These are phyloP conservation scores for Physcia stellaris DNA, from an alignment of 495 filamentous ascomycete species.

Conservation along the genomic window DNA sequence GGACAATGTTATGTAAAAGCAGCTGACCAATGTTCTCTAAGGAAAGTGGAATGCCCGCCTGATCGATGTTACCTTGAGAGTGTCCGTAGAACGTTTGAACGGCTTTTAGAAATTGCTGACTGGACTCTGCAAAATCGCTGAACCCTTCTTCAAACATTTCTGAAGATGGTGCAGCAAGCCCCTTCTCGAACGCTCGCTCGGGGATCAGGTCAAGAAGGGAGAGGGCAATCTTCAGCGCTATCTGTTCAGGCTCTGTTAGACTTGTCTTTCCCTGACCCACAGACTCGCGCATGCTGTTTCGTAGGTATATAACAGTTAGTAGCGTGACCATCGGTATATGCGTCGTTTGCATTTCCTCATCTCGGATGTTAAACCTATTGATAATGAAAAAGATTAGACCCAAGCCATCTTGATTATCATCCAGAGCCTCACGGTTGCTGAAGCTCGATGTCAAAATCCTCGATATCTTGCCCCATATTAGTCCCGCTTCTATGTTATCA, in stretches of 20 bases:
- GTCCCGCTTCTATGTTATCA: constrained; percentile 83
- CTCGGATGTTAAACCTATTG: constrained; percentile 77
- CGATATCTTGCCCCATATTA: constrained; percentile 79
- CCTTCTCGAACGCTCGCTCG: constrained; percentile 44
- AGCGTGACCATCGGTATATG: constrained; percentile 70
- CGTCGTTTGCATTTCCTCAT: constrained; percentile 85
- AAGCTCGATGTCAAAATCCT: constrained; percentile 45
- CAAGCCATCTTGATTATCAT: constrained; percentile 34
- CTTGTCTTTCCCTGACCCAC: background rate
- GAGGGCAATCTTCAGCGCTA: constrained; percentile 38
- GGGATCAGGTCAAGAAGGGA: constrained; percentile 53
- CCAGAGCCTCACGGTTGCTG: constrained; percentile 27
- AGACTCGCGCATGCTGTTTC: constrained; percentile 1
- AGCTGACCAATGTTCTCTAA: constrained; percentile 42
- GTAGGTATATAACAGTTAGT: constrained; percentile 50
- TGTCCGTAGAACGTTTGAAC: constrained; percentile 44
- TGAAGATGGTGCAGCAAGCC: no score
- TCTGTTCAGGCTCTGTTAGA: background rate
- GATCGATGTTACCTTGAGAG: constrained; percentile 41
- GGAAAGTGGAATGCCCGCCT: constrained; percentile 35
- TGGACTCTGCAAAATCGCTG: background rate
- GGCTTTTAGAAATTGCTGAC: constrained; percentile 8
- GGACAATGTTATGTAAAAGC: constrained; percentile 46
- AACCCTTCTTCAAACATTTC: background rate
- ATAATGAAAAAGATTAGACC: constrained; percentile 71